phyloP scores from a whole-genome alignment of 2,329 filamentous ascomycete genomes.

The Fonsecaea multimorphosa region DNA sequence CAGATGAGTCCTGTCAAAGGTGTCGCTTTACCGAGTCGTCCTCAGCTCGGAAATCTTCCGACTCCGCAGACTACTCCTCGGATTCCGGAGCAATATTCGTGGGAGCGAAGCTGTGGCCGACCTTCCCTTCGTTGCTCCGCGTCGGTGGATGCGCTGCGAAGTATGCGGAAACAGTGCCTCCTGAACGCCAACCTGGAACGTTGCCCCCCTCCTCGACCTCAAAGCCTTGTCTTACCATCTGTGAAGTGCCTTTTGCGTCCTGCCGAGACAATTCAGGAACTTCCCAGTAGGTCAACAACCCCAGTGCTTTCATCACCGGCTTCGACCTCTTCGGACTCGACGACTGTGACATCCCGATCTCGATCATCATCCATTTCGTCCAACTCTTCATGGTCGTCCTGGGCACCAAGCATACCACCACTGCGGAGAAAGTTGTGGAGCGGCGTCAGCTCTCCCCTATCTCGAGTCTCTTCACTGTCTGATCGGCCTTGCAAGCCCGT shows the following conservation, averaged over 20 bases:
- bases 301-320: constrained; percentile 59
- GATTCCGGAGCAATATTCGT: constrained; percentile 35
- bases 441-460: constrained; percentile 26
- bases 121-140: constrained; percentile 63
- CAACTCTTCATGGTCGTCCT: constrained; percentile 44
- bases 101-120: constrained; percentile 57
- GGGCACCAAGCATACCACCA: constrained; percentile 21
- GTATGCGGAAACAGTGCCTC: constrained; percentile 60
- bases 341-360: constrained; percentile 61
- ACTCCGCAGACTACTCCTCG: constrained; percentile 69
- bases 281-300: constrained; percentile 25
- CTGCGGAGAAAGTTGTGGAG: constrained; percentile 6
- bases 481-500: constrained; percentile 8
- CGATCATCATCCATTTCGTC: constrained; percentile 58
- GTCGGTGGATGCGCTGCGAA: constrained; percentile 64
- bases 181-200: constrained; percentile 63
- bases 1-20: constrained; percentile 28
- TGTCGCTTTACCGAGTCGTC: constrained; percentile 59
- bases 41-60: constrained; percentile 62
- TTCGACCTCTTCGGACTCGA: constrained; percentile 67
- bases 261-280: constrained; percentile 33
- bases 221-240: constrained; percentile 22
- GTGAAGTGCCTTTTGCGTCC: constrained; percentile 31
- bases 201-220: constrained; percentile 48
- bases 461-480: constrained; percentile 22